Base-by-base conservation (phyloP, 1,284 basidiomycete genomes). In the Lentinula novae-zelandiae region DNA sequence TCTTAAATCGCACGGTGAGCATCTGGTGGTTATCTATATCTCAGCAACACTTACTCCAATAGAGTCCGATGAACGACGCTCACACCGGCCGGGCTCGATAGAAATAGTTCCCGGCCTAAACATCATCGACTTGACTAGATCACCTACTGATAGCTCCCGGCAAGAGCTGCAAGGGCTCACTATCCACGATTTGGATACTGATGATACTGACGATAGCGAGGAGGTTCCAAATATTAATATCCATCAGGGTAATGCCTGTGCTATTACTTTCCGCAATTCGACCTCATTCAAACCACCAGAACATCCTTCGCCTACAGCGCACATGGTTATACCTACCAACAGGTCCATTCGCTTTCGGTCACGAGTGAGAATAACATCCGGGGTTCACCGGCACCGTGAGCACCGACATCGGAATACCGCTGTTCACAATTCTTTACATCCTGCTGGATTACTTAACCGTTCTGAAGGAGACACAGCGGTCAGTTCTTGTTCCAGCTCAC, bases 311-410 rank as follows among this genome's bases (percentile, higher is more conserved):
- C 15, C 27, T 8, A 34, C 31, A 15, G 49, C 15, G 7, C 46
- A 53, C 8, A 49, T 55, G 33, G 10, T 13, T 10, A 50, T 42
- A 46, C 58, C 17, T 9, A 13, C 52, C 3, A 36, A 48, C 3
- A 48, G 60, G 13, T 56, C 64, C n/a, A 63, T 65, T 34, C 64
- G 64, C 48, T 65, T 65, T 54, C 62, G 60, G 38, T 61, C 64
- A 13, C 36, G 64, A 39, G 64, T 65, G 20, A 52, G 64, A 10
- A 65, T 65, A 12, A 60, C 64, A 6, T 65, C 64, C 22, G 64
- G 64, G 1, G 20, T 65, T 13, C 48, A 55, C 46, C 54, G 33
- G n/a, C 48, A 55, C 46, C 54, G 33, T 27, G 49, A 40, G 34
- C 53, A 44, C 38, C 57, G 36, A 20, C 27, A 10, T n/a, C 53